Evolutionary conservation across 2,329 filamentous ascomycete species (phyloP).

Genomic region (Sphaerulina musiva): DNA sequence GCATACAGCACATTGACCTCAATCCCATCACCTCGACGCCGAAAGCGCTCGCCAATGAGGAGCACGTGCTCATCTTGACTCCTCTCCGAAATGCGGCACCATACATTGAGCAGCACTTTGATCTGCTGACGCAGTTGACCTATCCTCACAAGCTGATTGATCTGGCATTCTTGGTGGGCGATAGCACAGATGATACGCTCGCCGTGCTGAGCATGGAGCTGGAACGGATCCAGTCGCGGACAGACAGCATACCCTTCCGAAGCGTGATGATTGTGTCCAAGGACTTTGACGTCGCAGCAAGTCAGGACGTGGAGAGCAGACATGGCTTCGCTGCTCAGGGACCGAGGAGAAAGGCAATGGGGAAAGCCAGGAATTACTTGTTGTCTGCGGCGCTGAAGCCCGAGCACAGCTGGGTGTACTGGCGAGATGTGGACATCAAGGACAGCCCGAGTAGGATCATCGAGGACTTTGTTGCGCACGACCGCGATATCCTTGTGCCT

Average conservation of each 20-base stretch:
- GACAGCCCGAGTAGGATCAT: slow-evolving; percentile 82
- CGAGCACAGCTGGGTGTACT: slow-evolving; percentile 97
- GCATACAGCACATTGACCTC: slow-evolving; percentile 74
- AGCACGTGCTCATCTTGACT: slow-evolving; percentile 85
- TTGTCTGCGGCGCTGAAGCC: slow-evolving; percentile 77
- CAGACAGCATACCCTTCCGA: slow-evolving; percentile 73
- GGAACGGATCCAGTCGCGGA: slow-evolving; percentile 73
- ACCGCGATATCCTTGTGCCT: slow-evolving; percentile 86
- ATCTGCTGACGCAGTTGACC: slow-evolving; percentile 78
- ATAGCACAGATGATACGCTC: slow-evolving; percentile 84
- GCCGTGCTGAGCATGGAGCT: slow-evolving; percentile 80
- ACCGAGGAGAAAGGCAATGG: slow-evolving; percentile 84
- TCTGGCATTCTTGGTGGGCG: slow-evolving; percentile 86
- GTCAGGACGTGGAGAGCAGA: slow-evolving; percentile 73
- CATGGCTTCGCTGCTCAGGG: slow-evolving; percentile 84
- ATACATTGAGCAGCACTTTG: slow-evolving; percentile 84
- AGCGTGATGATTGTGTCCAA: slow-evolving; percentile 84
- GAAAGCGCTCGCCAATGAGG: slow-evolving; percentile 70
- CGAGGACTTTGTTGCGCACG: slow-evolving; percentile 91
- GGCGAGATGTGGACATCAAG: slow-evolving; percentile 93
- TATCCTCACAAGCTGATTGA: slow-evolving; percentile 96
- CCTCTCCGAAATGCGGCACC: slow-evolving; percentile 82
- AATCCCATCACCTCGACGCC: slow-evolving; percentile 77
- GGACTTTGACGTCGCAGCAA: slow-evolving; percentile 71
- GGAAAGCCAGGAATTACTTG: slow-evolving; percentile 83